phyloP scores from a whole-genome alignment of 2,329 filamentous ascomycete genomes.

The Fusarium solani-melongenae region DNA sequence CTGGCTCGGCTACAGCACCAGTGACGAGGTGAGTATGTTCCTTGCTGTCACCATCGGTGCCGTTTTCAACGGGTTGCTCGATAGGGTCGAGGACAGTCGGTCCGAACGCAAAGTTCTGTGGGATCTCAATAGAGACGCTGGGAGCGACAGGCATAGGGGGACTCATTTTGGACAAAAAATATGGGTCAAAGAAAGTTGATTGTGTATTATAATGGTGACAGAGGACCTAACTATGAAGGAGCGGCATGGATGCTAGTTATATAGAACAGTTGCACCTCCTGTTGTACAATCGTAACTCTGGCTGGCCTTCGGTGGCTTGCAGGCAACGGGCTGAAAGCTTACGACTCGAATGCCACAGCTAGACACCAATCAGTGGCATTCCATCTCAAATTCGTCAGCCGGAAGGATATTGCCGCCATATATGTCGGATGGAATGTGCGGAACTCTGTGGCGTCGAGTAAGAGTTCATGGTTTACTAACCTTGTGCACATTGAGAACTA shows the following conservation, averaged over 20 bases:
- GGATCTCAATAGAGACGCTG: slow-evolving; percentile 22
- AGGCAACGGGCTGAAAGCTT: neutral
- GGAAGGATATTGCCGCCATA: neutral
- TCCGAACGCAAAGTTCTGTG: slow-evolving; percentile 27
- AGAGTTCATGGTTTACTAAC: neutral
- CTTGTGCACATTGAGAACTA: neutral
- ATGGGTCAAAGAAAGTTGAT: neutral
- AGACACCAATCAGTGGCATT: neutral
- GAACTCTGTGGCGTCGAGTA: neutral
- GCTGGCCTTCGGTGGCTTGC: neutral
- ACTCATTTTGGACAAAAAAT: neutral
- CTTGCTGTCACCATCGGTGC: neutral
- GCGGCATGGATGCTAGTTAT: neutral
- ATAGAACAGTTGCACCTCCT: neutral
- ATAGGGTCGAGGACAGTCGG: slow-evolving; percentile 27
- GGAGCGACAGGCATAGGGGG: slow-evolving; percentile 16
- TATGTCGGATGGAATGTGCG: neutral
- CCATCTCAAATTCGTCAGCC: neutral
- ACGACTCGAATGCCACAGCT: neutral
- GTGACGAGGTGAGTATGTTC: neutral
- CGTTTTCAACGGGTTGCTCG: slow-evolving; percentile 5
- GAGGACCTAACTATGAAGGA: neutral
- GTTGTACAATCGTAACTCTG: neutral
- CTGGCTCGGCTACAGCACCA: slow-evolving; percentile 1
- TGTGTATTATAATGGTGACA: neutral